Conservation (phyloP, 2,329 filamentous ascomycete genomes). For the Colletotrichum chrysophilum region DNA sequence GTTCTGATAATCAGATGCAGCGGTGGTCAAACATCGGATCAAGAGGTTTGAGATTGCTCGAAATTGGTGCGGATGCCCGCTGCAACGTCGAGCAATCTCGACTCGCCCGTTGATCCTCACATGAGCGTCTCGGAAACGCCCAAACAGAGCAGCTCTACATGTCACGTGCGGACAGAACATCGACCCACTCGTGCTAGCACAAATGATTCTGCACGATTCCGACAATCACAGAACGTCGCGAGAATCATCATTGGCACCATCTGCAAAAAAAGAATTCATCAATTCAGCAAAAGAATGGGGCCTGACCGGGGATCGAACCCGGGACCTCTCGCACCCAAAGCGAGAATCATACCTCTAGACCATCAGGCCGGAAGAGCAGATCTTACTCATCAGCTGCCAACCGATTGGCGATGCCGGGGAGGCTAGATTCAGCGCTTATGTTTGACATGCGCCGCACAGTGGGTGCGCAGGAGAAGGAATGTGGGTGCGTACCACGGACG, state of each 20-base stretch:
- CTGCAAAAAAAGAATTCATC: neutral
- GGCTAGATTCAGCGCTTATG: neutral
- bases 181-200: neutral
- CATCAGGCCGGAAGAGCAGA: slow-evolving; percentile 25
- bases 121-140: neutral
- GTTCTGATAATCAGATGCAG: neutral
- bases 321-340: slow-evolving; percentile 41
- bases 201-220: neutral
- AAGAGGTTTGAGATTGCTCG: slow-evolving; percentile 9
- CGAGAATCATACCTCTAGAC: slow-evolving; percentile 41
- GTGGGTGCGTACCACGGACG: neutral
- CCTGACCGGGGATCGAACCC: slow-evolving; percentile 37
- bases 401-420: neutral
- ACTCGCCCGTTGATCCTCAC: slow-evolving; percentile 21
- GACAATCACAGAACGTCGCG: neutral
- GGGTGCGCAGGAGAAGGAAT: neutral
- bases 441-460: neutral
- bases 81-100: slow-evolving; percentile 15
- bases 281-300: slow-evolving; percentile 23
- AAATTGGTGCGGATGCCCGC: slow-evolving; percentile 13
- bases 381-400: neutral
- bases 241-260: neutral
- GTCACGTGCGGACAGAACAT: neutral
- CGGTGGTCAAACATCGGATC: neutral
- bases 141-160: neutral